These are phyloP conservation scores for Staphylotrichum longicolle DNA, from an alignment of 495 filamentous ascomycete genomes.

Conservation along the genomic window DNA sequence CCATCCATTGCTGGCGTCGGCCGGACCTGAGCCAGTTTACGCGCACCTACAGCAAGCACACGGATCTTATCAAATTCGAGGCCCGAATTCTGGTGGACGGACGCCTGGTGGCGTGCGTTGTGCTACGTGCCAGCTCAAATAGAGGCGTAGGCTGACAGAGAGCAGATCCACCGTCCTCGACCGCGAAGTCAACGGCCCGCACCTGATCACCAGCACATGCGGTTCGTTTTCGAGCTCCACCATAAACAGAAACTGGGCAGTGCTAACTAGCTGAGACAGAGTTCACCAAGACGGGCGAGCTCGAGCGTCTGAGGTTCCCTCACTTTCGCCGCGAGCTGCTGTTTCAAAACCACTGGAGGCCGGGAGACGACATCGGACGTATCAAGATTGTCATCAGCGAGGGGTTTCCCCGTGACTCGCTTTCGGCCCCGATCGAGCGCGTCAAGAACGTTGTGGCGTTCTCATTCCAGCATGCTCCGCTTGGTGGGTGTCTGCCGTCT, in stretches of 20 bases:
- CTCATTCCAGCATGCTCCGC: slow-evolving; percentile 82
- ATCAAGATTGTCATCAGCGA: slow-evolving; percentile 79
- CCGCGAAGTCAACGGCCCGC: slow-evolving; percentile 59
- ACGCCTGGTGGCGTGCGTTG: slow-evolving; percentile 57
- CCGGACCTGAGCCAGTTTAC: slow-evolving; percentile 62
- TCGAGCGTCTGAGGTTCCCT: slow-evolving; percentile 67
- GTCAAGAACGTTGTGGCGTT: slow-evolving; percentile 74
- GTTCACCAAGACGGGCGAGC: slow-evolving; percentile 60
- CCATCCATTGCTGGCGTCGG: slow-evolving; percentile 76
- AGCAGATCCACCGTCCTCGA: slow-evolving; percentile 56
- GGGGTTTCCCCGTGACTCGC: slow-evolving; percentile 57
- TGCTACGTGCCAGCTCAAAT: neutral
- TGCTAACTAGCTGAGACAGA: slow-evolving; percentile 40
- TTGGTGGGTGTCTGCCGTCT: slow-evolving; percentile 50
- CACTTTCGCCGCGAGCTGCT: slow-evolving; percentile 70
- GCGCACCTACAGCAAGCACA: slow-evolving; percentile 57
- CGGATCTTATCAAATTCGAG: slow-evolving; percentile 63
- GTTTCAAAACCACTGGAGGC: slow-evolving; percentile 68
- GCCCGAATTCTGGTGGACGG: slow-evolving; percentile 72
- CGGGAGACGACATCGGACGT: slow-evolving; percentile 65
- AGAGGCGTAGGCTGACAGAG: slow-evolving; percentile 9
- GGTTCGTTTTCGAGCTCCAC: slow-evolving; percentile 30
- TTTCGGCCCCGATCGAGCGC: slow-evolving; percentile 59
- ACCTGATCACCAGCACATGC: slow-evolving; percentile 50
- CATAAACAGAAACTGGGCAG: neutral